A percentile compares a stretch with the other conserved stretches of the same genome.
Evolutionary conservation across 2,329 filamentous ascomycete species (phyloP).

Genomic region (Chrysoporthe deuterocubensis): DNA sequence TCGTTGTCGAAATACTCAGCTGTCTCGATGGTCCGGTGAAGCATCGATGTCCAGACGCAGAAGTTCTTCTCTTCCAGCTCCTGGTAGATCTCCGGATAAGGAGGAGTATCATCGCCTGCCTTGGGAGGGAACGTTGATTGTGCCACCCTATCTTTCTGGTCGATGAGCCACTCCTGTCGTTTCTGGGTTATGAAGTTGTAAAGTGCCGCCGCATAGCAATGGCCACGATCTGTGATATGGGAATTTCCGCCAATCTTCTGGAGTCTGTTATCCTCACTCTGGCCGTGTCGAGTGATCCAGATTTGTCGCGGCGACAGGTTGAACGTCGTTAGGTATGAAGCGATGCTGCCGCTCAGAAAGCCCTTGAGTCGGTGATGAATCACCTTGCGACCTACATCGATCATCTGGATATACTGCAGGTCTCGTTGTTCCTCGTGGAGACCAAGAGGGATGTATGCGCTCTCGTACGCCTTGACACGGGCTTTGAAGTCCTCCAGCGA

Average conservation of each 20-base stretch:
- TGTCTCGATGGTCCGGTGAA: constrained; percentile 78
- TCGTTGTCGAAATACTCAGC: constrained; percentile 71
- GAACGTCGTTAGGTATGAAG: constrained; percentile 95
- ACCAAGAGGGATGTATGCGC: constrained; percentile 88
- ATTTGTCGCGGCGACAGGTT: constrained; percentile 95
- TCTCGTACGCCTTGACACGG: constrained; percentile 90
- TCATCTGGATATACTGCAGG: constrained; percentile 96
- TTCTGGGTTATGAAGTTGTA: constrained; percentile 84
- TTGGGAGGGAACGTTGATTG: constrained; percentile 85
- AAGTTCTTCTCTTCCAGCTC: constrained; percentile 83
- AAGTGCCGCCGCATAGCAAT: constrained; percentile 77
- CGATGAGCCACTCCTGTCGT: constrained; percentile 78
- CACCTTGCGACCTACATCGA: constrained; percentile 94
- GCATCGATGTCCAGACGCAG: constrained; percentile 98
- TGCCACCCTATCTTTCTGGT: constrained; percentile 78
- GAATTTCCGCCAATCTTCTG: constrained; percentile 94
- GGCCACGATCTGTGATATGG: constrained; percentile 78
- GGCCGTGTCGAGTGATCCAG: constrained; percentile 95
- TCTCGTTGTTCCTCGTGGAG: constrained; percentile 88
- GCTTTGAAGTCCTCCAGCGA: constrained; percentile 91
- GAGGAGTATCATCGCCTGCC: constrained; percentile 89
- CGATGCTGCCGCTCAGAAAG: constrained; percentile 89
- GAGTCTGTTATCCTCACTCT: constrained; percentile 83
- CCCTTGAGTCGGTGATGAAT: constrained; percentile 88
- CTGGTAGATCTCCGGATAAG: constrained; percentile 81